Evolutionary conservation across 2,329 filamentous ascomycete genomes (phyloP), one percentile per base, ranked within the genome.

Genomic region (Neonectria ditissima): DNA sequence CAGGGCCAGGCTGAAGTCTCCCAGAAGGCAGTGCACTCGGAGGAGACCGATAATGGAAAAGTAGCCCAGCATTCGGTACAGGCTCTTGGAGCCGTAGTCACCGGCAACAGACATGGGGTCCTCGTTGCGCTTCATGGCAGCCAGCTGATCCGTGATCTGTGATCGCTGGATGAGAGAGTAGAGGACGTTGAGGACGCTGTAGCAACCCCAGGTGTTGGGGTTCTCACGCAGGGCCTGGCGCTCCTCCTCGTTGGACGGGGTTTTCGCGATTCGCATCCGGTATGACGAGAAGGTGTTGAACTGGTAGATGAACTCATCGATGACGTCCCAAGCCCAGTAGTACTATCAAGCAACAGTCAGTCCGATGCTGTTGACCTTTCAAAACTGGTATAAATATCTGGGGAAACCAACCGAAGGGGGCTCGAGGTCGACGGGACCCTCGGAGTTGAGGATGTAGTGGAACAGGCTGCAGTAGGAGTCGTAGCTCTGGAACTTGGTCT

Each of bases 221-320:
- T 97, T 97, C 79, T 98, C 96, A 75, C 92, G 91, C 73, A 99
- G 89, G 55, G 97, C 86, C 81, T 92, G 87, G 69, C 97, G 90
- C 81, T 99, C 96, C 82, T 98, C 96, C 79, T 94, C 92, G 80
- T 95, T 97, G 80, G 92, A 84, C 80, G 89, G 84, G 85, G 90
- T 86, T 63, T 94, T 89, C 69, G 96, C 96, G 73, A 97, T 90
- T 71, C 94, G 91, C 81, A 97, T 94, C 77, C 96, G 91, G 87
- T 97, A 97, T 68, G 94, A 93, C 80, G 94, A 98, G 87, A 99
- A 99, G 63, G 94, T 97, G 87, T 99, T 97, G 87, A 99, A 99
- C 81, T 99, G 96, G 86, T 99, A 99, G 83, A 99, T 98, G 85
- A 99, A 99, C 82, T 99, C 96, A 81, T 99, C 96, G 82, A 99